A percentile compares a stretch with the other conserved stretches of the same genome.
Evolutionary conservation across 371 early-diverging fungal species (phyloP).

Genomic region (Dichotomocladium elegans): DNA sequence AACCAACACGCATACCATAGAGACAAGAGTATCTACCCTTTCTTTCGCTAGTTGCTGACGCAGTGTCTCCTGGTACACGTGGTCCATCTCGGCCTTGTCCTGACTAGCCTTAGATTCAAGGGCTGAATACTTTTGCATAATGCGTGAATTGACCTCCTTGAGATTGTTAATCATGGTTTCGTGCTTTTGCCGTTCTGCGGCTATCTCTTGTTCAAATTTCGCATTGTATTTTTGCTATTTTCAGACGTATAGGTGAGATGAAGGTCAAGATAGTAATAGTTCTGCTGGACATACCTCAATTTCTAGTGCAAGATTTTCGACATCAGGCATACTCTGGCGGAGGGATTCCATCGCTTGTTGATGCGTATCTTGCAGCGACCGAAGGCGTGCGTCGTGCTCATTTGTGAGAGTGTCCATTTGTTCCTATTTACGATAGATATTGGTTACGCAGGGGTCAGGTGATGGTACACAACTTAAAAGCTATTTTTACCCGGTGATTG

Average conservation of each 20-base stretch:
- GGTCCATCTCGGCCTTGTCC: slow-evolving; percentile 5
- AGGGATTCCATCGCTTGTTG: background rate
- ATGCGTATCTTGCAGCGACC: background rate
- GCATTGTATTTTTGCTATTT: background rate
- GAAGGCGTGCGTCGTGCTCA: slow-evolving; percentile 7
- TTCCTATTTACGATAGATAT: background rate
- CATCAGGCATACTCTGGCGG: background rate
- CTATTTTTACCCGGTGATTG: slow-evolving; percentile 4
- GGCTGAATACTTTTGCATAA: background rate
- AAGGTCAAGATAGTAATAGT: background rate
- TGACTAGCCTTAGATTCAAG: slow-evolving; percentile 4
- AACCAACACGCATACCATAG: background rate
- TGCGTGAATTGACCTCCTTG: slow-evolving; percentile 2
- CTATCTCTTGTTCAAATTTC: background rate
- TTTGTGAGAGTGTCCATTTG: slow-evolving; percentile 8
- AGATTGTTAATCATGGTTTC: background rate
- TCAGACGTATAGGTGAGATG: no score
- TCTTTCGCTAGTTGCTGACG: slow-evolving; percentile 5
- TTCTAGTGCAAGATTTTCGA: background rate
- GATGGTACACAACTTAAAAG: background rate
- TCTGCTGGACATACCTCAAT: background rate
- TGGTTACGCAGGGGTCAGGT: no score
- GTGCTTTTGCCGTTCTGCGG: background rate
- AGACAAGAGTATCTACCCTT: background rate
- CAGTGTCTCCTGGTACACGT: slow-evolving; percentile 1